Evolutionary conservation across 352 stramenopile genomes (phyloP).

Genomic region (Phytophthora multivora): DNA sequence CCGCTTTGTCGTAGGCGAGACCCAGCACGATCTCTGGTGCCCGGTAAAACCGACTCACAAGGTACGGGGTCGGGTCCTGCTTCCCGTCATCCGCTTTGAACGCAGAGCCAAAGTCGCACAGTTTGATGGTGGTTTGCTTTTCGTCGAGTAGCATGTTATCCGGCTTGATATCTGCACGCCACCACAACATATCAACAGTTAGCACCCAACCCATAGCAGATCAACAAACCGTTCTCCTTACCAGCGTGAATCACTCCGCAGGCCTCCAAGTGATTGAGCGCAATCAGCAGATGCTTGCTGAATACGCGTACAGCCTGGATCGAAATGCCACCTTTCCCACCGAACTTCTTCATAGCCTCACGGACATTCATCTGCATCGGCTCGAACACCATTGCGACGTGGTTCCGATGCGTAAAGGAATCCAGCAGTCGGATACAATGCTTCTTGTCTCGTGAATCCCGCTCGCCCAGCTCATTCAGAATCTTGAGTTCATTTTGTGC

Average conservation of each 20-base stretch:
- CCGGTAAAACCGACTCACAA: slow-evolving; percentile 99
- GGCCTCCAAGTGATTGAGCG: slow-evolving; percentile 73
- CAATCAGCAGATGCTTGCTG: slow-evolving; percentile 79
- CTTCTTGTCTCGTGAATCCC: slow-evolving; percentile 80
- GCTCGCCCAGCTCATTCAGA: slow-evolving; percentile 72
- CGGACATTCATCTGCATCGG: slow-evolving; percentile 98
- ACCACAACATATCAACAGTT: slow-evolving; percentile 4
- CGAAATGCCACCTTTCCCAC: slow-evolving; percentile 81
- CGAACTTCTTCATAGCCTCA: slow-evolving; percentile 91
- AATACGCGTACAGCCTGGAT: slow-evolving; percentile 88
- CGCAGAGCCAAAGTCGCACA: slow-evolving; percentile 98
- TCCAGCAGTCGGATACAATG: slow-evolving; percentile 87
- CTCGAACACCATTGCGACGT: slow-evolving; percentile 98
- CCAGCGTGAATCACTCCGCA: slow-evolving; percentile 93
- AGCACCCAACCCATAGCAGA: background rate
- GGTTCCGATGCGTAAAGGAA: slow-evolving; percentile 92
- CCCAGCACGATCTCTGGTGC: slow-evolving; percentile 94
- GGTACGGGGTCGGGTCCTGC: slow-evolving; percentile 96
- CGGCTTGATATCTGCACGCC: slow-evolving; percentile 94
- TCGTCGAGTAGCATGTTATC: slow-evolving; percentile 98
- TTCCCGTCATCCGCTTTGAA: slow-evolving; percentile 92
- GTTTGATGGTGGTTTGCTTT: slow-evolving; percentile 94
- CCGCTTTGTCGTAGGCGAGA: slow-evolving; percentile 92
- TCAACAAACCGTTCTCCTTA: slow-evolving; percentile 30
- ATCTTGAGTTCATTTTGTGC: slow-evolving; percentile 87